Base-by-base conservation (phyloP, 2,329 filamentous ascomycete genomes). In the Rutstroemia sp. region DNA sequence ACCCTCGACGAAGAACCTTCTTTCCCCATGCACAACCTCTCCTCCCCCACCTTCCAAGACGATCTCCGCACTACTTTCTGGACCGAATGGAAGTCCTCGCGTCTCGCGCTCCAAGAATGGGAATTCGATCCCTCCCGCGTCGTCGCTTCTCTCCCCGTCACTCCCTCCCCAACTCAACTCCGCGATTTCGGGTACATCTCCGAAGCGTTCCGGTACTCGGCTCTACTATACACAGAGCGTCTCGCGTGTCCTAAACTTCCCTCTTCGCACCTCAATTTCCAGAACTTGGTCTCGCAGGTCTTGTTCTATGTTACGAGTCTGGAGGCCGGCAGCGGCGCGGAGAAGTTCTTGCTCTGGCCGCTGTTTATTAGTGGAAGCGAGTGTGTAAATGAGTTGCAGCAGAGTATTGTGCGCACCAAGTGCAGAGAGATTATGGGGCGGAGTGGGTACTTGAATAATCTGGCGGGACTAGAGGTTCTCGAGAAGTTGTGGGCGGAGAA, bases 271-370 rank as follows among this genome's bases (percentile, higher is more conserved):
- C 82, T 83, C 64, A 88, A 86, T 68, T 91, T 96, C 72, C 89
- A 95, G 70, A 86, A 84, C 62, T 80, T 95, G 19, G 91, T 96
- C 55, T 84, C 84, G 67, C 85, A 89, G 62, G 88, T 92, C 1
- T 80, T 96, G 42, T 88, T 85, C 72, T 92, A 95, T 72, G 88
- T 94, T 56, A 87, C 85, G 6, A 86, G 85, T 53, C 83, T 96
- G 39, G 84, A 89, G 60, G 79, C 85, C 3, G 87, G 80, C 42
- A 84, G 81, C 65, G 80, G 78, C 48, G 85, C 87, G 39, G 87
- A 95, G 56, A 95, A 96, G 68, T 96, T 95, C 69, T 75, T 96
- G 9, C 81, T 96, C 8, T 96, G 92, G 92, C 92, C 92, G 2
- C 79, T 96, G 3, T 96, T 96, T 69, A 87, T 96, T 52, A 85